Conservation (phyloP, 495 filamentous ascomycete genomes). For the Tuber microsphaerosporum region DNA sequence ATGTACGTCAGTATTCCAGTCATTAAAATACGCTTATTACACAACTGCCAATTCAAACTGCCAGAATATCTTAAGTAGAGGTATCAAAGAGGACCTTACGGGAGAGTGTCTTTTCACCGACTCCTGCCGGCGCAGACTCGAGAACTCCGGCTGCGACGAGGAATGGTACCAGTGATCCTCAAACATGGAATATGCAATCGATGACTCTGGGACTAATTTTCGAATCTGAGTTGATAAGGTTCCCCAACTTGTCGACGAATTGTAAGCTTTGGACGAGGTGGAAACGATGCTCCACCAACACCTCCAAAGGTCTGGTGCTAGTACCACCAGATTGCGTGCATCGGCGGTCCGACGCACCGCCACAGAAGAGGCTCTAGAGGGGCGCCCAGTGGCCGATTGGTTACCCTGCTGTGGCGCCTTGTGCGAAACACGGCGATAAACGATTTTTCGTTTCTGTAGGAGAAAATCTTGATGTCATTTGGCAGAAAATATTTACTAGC, state of each 20-base stretch:
- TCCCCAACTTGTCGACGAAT: background rate
- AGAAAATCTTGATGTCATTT: background rate
- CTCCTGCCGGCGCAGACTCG: constrained; percentile 28
- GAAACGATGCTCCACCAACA: background rate
- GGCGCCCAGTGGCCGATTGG: background rate
- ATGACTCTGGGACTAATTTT: constrained; percentile 8
- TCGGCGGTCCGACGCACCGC: background rate
- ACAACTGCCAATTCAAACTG: background rate
- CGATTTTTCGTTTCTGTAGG: background rate
- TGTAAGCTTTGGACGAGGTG: background rate
- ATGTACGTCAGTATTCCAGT: constrained; percentile 16
- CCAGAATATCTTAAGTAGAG: background rate
- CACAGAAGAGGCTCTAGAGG: background rate
- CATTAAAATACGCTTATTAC: constrained; percentile 1
- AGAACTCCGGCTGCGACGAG: constrained; percentile 26
- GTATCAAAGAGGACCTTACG: constrained; percentile 31
- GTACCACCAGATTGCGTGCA: background rate
- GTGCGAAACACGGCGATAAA: background rate
- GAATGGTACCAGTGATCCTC: constrained; percentile 42
- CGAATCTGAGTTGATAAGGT: background rate
- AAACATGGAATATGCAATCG: constrained; percentile 34
- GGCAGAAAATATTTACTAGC: background rate
- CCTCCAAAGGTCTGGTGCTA: background rate
- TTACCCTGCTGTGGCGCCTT: background rate
- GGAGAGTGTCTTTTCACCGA: constrained; percentile 37